Base-by-base conservation (phyloP, 331 rosid species). In the Arachis monticola region DNA sequence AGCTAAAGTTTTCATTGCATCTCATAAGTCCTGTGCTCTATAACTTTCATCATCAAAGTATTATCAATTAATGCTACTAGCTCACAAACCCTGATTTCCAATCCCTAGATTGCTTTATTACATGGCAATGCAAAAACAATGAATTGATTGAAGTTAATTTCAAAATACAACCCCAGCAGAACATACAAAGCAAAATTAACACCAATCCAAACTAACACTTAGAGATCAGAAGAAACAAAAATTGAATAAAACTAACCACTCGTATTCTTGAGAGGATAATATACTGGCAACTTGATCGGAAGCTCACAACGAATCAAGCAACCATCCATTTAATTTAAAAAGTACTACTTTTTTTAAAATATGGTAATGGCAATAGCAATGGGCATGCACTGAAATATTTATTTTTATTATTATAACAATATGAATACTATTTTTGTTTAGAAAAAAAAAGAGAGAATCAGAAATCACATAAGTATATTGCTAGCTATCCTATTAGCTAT, bases 261-360 rank as follows among this genome's bases (percentile, higher is more conserved):
- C 2, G 87, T 75, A 75, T 61, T 86, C 51, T 83, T 67, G 10
- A 69, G 77, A 11, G 88, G 85, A 75, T 87, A 83, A 77, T 90
- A 90, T 61, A 90, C 44, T 3, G 99, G 96, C 80, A 94, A 68
- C 82, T 77, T 86, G 50, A 94, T 71, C 2, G 92, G 92, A 75
- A 94, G 88, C 83, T 88, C 95, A 56, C 97, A 88, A 27, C 82
- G 83, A 74, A 94, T 81, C 79, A 94, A 83, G 68, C 93, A 91
- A 31, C 96, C 97, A 22, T 84, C 22, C 22, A 17, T 17, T 17
- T 17, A 17, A 17, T 17, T 17, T 17, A 17, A 17, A 17, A 17
- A 17, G 22, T 17, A 17, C 22, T 17, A 17, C 22, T 17, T 17
- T 17, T 17, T 17, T 17, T 17, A 17, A 17, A 17, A 17, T 17